Conservation (phyloP, 805 yeast species). For the Spencermartinsiella europaea region DNA sequence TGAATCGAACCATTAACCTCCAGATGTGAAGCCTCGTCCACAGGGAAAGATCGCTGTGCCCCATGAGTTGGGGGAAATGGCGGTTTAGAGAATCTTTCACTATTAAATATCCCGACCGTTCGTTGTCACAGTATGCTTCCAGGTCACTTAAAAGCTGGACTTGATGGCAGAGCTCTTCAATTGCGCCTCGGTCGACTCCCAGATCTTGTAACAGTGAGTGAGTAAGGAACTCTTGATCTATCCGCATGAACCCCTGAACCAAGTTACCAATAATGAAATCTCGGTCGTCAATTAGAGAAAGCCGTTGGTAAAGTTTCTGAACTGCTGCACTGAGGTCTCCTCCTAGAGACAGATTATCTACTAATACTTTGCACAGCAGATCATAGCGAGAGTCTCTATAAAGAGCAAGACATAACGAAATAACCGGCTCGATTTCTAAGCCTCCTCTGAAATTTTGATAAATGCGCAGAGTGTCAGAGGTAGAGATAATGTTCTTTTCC, state of each 20-base stretch:
- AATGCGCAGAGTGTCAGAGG: background rate
- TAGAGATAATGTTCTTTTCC: background rate
- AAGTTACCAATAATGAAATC: conserved; percentile 17
- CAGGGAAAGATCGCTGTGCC: conserved; percentile 1
- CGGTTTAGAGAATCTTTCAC: background rate
- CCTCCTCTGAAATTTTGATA: conserved; percentile 6
- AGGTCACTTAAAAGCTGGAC: background rate
- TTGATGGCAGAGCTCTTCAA: background rate
- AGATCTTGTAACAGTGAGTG: conserved; percentile 17
- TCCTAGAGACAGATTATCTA: conserved; percentile 17
- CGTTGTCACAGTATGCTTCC: background rate
- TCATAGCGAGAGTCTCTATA: conserved; percentile 8
- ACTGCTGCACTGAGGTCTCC: conserved; percentile 12
- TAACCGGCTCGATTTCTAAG: conserved; percentile 6
- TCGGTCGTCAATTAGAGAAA: conserved; percentile 10
- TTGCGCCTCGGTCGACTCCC: background rate
- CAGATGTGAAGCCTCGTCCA: conserved; percentile 9
- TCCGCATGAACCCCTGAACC: conserved; percentile 10
- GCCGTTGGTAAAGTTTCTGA: conserved; percentile 13
- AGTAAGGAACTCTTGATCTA: conserved; percentile 19
- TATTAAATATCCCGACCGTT: background rate
- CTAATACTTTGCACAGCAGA: conserved; percentile 10
- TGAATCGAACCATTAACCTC: background rate
- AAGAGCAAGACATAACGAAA: conserved; percentile 4
- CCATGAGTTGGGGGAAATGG: conserved; percentile 12